These are phyloP conservation scores for Gryganskiella cystojenkinii DNA, from an alignment of 192 early-diverging fungal species.

Conservation along the genomic window DNA sequence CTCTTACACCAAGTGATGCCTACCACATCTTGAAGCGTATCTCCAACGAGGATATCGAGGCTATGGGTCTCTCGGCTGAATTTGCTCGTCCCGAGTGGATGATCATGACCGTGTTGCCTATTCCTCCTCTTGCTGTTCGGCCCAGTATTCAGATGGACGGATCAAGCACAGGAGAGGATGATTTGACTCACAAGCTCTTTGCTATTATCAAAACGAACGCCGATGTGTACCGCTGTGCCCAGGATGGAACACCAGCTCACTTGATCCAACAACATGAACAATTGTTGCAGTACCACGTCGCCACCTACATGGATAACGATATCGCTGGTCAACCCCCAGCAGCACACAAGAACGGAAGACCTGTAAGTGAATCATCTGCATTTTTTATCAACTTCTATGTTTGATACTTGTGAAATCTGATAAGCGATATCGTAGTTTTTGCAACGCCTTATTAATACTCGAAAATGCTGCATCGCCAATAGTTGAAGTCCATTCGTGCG, in stretches of 20 bases:
- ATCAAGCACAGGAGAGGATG: slow-evolving; percentile 89
- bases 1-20: slow-evolving; percentile 80
- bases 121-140: slow-evolving; percentile 96
- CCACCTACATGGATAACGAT: slow-evolving; percentile 99
- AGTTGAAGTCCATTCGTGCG: slow-evolving; percentile 93
- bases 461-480: not conserved
- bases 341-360: slow-evolving; percentile 92
- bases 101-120: slow-evolving; percentile 93
- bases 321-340: slow-evolving; percentile 91
- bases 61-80: slow-evolving; percentile 89
- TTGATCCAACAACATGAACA: slow-evolving; percentile 90
- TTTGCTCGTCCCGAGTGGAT: slow-evolving; percentile 99
- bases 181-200: slow-evolving; percentile 94
- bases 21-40: slow-evolving; percentile 89
- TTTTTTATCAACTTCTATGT: no score
- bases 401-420: no score
- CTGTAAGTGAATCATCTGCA: slow-evolving; percentile 59
- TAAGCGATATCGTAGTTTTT: no score
- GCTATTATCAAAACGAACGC: slow-evolving; percentile 96
- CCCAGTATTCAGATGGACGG: slow-evolving; percentile 97
- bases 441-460: no score
- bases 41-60: slow-evolving; percentile 82
- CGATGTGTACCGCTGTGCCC: slow-evolving; percentile 79
- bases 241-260: slow-evolving; percentile 90
- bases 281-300: slow-evolving; percentile 92